Conservation (phyloP, 768 basidiomycete species). For the Boletus pseudopeckii region DNA sequence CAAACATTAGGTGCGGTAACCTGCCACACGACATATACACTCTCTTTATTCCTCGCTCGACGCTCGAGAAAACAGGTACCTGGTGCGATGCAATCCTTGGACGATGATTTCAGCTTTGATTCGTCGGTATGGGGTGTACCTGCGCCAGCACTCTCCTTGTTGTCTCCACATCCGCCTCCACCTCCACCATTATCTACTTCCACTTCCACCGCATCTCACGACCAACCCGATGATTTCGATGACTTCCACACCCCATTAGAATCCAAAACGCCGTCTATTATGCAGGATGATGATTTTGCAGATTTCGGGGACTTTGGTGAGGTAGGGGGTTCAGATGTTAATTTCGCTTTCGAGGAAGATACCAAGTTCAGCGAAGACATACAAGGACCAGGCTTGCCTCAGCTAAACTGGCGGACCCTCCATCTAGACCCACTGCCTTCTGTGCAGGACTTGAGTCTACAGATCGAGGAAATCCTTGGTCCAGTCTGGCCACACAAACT, state of each 20-base stretch:
- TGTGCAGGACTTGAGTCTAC: slow-evolving; percentile 50
- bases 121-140: slow-evolving; percentile 69
- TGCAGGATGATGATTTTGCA: slow-evolving; percentile 72
- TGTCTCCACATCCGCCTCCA: slow-evolving; percentile 24
- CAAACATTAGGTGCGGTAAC: background rate
- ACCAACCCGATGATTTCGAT: slow-evolving; percentile 52
- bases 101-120: slow-evolving; percentile 70
- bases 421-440: slow-evolving; percentile 63
- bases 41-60: background rate
- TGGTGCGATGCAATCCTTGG: slow-evolving; percentile 41
- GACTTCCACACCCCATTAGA: slow-evolving; percentile 47
- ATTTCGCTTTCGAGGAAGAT: slow-evolving; percentile 39
- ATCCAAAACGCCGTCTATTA: slow-evolving; percentile 40
- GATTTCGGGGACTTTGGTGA: slow-evolving; percentile 89
- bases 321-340: slow-evolving; percentile 38
- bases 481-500: slow-evolving; percentile 63
- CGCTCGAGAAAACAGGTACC: background rate
- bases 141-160: slow-evolving; percentile 33
- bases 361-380: slow-evolving; percentile 12
- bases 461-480: slow-evolving; percentile 62
- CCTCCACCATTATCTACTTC: slow-evolving; percentile 20
- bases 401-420: slow-evolving; percentile 57
- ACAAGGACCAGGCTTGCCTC: slow-evolving; percentile 39
- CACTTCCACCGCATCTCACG: slow-evolving; percentile 28
- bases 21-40: slow-evolving; percentile 11